phyloP scores from a whole-genome alignment of 2,329 filamentous ascomycete genomes.

The Fusarium veterinarium region DNA sequence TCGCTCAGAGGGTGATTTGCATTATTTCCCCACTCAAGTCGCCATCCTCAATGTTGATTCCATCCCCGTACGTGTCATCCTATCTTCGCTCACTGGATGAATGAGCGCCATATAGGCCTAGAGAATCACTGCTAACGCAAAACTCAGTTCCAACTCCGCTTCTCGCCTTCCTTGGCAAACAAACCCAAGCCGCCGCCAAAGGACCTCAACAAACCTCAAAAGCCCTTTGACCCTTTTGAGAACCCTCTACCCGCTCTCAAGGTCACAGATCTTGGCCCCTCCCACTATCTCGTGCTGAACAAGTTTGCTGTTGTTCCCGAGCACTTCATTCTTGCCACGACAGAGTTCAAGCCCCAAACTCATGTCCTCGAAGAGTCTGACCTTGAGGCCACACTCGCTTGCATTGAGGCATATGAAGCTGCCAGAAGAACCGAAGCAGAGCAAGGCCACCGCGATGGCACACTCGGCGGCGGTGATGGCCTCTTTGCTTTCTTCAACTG shows the following conservation, averaged over 20 bases:
- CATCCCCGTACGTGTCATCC: constrained; percentile 53
- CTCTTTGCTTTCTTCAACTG: constrained; percentile 79
- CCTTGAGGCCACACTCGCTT: constrained; percentile 70
- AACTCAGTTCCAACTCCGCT: constrained; percentile 76
- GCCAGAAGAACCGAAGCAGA: constrained; percentile 3
- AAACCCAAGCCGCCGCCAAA: constrained; percentile 66
- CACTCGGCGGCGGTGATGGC: constrained; percentile 44
- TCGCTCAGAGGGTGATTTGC: constrained; percentile 59
- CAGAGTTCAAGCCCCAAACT: constrained; percentile 71
- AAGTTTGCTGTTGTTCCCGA: constrained; percentile 78
- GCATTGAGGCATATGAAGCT: constrained; percentile 66
- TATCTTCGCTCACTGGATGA: too few relatives aligned
- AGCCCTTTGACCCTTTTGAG: constrained; percentile 72
- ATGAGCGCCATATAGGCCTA: too few relatives aligned
- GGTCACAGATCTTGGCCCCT: constrained; percentile 60
- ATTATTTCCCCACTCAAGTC: constrained; percentile 66
- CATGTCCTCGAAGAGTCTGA: constrained; percentile 70
- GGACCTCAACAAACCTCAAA: constrained; percentile 47
- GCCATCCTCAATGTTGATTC: constrained; percentile 58
- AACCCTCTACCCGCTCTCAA: constrained; percentile 67
- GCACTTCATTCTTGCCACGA: constrained; percentile 79
- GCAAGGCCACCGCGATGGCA: constrained; percentile 1
- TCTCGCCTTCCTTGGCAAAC: constrained; percentile 74
- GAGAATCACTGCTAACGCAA: not conserved
- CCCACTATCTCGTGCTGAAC: constrained; percentile 76